phyloP scores from a whole-genome alignment of 1,139 yeast genomes.

The Blastobotrys proliferans region DNA sequence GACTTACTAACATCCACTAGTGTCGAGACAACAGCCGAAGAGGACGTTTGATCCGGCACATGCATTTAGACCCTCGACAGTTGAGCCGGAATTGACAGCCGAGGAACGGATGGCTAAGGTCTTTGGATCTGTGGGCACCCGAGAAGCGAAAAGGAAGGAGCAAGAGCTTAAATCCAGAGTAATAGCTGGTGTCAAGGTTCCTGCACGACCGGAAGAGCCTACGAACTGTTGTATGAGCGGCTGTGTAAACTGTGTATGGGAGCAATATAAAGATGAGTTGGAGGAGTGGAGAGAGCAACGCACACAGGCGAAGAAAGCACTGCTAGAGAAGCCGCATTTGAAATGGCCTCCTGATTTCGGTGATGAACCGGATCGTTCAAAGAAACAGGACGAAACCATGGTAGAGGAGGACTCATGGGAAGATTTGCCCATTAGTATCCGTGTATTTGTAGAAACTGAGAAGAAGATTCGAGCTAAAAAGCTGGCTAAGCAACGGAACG shows the following conservation, averaged over 20 bases:
- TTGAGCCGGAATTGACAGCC: constrained; percentile 15
- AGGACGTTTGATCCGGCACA: constrained; percentile 26
- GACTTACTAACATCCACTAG: constrained; percentile 9
- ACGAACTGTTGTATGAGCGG: constrained; percentile 98
- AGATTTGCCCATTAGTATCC: constrained; percentile 68
- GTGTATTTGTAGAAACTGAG: constrained; percentile 82
- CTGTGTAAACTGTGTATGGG: constrained; percentile 97
- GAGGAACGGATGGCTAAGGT: constrained; percentile 23
- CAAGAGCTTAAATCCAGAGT: constrained; percentile 30
- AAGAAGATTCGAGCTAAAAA: constrained; percentile 51
- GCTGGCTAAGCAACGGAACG: constrained; percentile 3
- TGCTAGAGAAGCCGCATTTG: constrained; percentile 34
- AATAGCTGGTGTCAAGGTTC: constrained; percentile 73
- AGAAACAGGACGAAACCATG: constrained; percentile 9
- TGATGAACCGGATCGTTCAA: constrained; percentile 51
- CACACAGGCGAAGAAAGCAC: constrained; percentile 53
- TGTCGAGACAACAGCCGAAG: constrained; percentile 25
- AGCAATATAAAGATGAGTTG: constrained; percentile 78
- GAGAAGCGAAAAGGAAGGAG: constrained; percentile 32
- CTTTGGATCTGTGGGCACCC: constrained; percentile 38
- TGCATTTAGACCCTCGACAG: constrained; percentile 15
- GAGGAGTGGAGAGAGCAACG: constrained; percentile 72
- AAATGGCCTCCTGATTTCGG: constrained; percentile 83
- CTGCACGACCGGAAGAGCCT: constrained; percentile 79
- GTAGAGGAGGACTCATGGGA: constrained; percentile 52